phyloP scores from a whole-genome alignment of 805 yeast species.

The Schwanniomyces pseudopolymorphus region DNA sequence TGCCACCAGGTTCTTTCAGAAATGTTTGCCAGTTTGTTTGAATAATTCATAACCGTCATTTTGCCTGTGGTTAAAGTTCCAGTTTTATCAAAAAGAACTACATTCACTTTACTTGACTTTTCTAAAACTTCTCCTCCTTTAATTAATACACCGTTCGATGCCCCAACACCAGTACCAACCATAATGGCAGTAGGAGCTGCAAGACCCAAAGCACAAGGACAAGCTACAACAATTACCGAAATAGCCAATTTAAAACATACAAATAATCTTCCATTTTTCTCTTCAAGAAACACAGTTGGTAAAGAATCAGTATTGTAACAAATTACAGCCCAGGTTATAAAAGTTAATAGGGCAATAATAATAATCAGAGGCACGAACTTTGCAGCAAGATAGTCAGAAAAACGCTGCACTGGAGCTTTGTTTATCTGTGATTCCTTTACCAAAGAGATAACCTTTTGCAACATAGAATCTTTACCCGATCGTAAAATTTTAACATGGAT shows the following conservation, averaged over 20 bases:
- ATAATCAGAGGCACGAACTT: conserved; percentile 80
- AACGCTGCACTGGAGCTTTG: conserved; percentile 88
- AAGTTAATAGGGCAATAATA: conserved; percentile 60
- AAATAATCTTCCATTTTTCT: conserved; percentile 56
- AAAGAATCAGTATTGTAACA: conserved; percentile 23
- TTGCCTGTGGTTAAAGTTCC: conserved; percentile 90
- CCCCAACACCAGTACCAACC: conserved; percentile 99
- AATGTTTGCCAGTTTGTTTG: conserved; percentile 13
- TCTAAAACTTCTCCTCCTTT: conserved; percentile 93
- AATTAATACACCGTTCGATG: conserved; percentile 81
- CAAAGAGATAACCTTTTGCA: conserved; percentile 80
- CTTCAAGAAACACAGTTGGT: conserved; percentile 50
- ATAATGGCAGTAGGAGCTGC: conserved; percentile 99
- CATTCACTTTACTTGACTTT: conserved; percentile 58
- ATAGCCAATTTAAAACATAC: conserved; percentile 78
- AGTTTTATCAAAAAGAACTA: conserved; percentile 87
- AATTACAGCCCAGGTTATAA: conserved; percentile 42
- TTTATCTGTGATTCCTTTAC: conserved; percentile 88
- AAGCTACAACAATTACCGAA: conserved; percentile 93
- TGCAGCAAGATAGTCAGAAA: conserved; percentile 82
- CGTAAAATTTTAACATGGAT: conserved; percentile 65
- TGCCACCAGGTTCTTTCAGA: conserved; percentile 46
- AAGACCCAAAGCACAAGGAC: conserved; percentile 96
- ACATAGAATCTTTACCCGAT: conserved; percentile 81
- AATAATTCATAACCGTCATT: conserved; percentile 47